Evolutionary conservation across 108 stramenopile genomes (phyloP).

Genomic region (Mediolabrus comicus): DNA sequence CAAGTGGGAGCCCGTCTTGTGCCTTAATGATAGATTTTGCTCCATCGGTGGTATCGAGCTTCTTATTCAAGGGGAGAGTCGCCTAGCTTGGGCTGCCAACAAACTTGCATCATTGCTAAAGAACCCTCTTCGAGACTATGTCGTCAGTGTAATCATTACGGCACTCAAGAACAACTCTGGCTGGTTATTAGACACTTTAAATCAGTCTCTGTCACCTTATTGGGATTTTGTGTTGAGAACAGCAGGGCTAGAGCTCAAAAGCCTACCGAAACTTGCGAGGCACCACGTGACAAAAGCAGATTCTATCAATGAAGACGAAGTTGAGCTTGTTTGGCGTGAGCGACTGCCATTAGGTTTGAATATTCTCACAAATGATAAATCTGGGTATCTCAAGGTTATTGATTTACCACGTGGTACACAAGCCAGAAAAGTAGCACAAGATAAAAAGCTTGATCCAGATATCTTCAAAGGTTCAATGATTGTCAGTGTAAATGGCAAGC

Average conservation of each 20-base stretch:
- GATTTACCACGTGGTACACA: conserved; percentile 90
- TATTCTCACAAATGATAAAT: conserved; percentile 79
- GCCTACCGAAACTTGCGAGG: conserved; percentile 46
- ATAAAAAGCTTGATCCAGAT: conserved; percentile 76
- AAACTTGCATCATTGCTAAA: conserved; percentile 81
- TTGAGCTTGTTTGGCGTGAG: conserved; percentile 88
- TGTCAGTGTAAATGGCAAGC: conserved; percentile 81
- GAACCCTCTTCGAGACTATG: conserved; percentile 75
- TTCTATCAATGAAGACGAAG: conserved; percentile 41
- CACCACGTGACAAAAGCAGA: conserved; percentile 64
- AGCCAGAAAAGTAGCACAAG: conserved; percentile 76
- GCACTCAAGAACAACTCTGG: conserved; percentile 75
- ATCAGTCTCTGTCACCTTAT: conserved; percentile 63
- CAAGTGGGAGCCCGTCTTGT: conserved; percentile 84
- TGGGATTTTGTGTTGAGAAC: conserved; percentile 85
- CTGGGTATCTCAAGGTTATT: conserved; percentile 84
- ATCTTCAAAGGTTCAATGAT: conserved; percentile 84
- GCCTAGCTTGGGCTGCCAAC: conserved; percentile 82
- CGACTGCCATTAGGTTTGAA: conserved; percentile 86
- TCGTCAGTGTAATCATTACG: conserved; percentile 63
- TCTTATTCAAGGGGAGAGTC: conserved; percentile 73
- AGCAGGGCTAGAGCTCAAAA: conserved; percentile 63
- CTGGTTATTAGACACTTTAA: conserved; percentile 77
- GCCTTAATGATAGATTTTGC: conserved; percentile 76
- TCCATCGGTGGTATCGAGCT: conserved; percentile 78